Conservation (phyloP, 148 eudicot species). For the Amaranthus palmeri region DNA sequence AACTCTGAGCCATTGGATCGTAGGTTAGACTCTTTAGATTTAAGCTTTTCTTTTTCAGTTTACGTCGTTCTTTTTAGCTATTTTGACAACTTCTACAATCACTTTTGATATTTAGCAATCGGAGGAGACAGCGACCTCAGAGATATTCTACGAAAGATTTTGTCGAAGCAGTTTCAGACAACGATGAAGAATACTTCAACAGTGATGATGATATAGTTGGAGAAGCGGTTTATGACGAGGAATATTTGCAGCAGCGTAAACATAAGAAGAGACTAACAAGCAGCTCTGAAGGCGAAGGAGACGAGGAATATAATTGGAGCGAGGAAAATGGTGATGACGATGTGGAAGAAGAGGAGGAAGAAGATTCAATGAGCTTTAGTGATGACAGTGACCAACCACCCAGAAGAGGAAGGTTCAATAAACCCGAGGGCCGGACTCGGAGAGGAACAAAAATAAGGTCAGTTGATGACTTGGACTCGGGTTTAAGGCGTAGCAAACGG, state of each 20-base stretch:
- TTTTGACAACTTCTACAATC: not conserved
- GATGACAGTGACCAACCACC: slow-evolving; percentile 67
- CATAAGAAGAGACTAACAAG: slow-evolving; percentile 47
- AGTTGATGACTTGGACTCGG: slow-evolving; percentile 45
- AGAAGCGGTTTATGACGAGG: slow-evolving; percentile 90
- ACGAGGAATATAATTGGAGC: slow-evolving; percentile 74
- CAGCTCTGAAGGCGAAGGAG: slow-evolving; percentile 91
- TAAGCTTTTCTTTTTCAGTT: not conserved
- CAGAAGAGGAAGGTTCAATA: slow-evolving; percentile 27
- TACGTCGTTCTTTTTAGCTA: not conserved
- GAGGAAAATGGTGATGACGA: slow-evolving; percentile 78
- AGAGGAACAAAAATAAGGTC: slow-evolving; percentile 53
- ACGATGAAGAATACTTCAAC: slow-evolving; percentile 55
- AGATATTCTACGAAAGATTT: slow-evolving; percentile 67
- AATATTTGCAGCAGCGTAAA: slow-evolving; percentile 46
- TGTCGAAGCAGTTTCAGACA: slow-evolving; percentile 63
- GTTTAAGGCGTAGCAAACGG: slow-evolving; percentile 85
- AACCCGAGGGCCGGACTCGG: slow-evolving; percentile 50
- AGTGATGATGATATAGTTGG: slow-evolving; percentile 94
- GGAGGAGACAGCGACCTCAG: slow-evolving; percentile 74
- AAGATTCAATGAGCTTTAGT: slow-evolving; percentile 50
- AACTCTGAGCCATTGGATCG: slow-evolving; percentile 51
- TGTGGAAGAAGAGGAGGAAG: slow-evolving; percentile 40
- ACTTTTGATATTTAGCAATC: slow-evolving; percentile 39
- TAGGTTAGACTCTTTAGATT: slow-evolving; percentile 38